Percentiles rank a stretch among this genome's conserved stretches.
Conservation (phyloP, 1,284 basidiomycete species). For the Crocinoboletus sp. region DNA sequence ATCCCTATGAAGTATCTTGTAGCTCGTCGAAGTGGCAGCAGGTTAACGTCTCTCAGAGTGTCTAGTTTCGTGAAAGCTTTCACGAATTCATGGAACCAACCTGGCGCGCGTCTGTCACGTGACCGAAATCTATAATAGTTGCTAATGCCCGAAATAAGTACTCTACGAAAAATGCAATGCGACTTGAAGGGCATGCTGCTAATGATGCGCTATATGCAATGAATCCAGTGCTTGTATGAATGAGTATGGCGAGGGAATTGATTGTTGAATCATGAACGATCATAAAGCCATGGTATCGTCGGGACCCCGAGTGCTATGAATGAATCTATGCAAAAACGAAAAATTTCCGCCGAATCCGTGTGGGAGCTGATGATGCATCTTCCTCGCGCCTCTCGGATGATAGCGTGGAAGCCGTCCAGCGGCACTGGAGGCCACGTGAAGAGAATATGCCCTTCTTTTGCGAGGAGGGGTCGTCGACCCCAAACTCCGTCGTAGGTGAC, state of each 20-base stretch:
- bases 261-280: slow-evolving; percentile 11
- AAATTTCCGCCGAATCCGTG: slow-evolving; percentile 30
- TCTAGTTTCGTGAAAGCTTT: slow-evolving; percentile 3
- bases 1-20: slow-evolving; percentile 9
- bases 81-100: slow-evolving; percentile 6
- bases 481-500: slow-evolving; percentile 21
- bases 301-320: slow-evolving; percentile 11
- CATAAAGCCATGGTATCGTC: slow-evolving; percentile 8
- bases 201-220: slow-evolving; percentile 7
- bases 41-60: background rate
- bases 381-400: slow-evolving; percentile 15
- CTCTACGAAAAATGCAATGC: slow-evolving; percentile 17
- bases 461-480: slow-evolving; percentile 10
- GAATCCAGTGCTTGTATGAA: slow-evolving; percentile 10
- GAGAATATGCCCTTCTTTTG: slow-evolving; percentile 13
- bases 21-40: slow-evolving; percentile 2
- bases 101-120: slow-evolving; percentile 26
- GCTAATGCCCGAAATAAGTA: slow-evolving; percentile 3
- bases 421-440: slow-evolving; percentile 18
- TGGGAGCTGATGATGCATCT: slow-evolving; percentile 9
- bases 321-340: slow-evolving; percentile 31
- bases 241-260: slow-evolving; percentile 3
- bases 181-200: slow-evolving; percentile 9
- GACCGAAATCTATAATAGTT: slow-evolving; percentile 16
- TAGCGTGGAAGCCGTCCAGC: slow-evolving; percentile 17